Evolutionary conservation across 75 land plant species (phyloP).

Genomic region (Azolla pinnata): DNA sequence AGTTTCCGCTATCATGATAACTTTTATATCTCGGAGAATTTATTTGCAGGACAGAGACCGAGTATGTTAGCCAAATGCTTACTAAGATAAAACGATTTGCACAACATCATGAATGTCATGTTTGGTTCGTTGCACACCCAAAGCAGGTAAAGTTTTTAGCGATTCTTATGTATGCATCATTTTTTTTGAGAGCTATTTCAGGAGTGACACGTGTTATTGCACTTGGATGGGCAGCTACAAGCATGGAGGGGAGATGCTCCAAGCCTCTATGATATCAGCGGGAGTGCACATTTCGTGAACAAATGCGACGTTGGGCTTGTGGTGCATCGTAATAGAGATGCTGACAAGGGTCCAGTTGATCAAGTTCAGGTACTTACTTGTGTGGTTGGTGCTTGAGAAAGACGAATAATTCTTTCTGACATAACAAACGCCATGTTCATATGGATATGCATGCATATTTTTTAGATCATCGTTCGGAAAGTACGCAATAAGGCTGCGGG

Average conservation of each 20-base stretch:
- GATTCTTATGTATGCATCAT: neutral
- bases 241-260: constrained; percentile 79
- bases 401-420: neutral
- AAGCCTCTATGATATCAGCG: constrained; percentile 88
- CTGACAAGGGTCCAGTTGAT: constrained; percentile 52
- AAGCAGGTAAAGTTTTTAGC: constrained; percentile 47
- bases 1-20: neutral
- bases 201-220: neutral
- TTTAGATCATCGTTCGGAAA: constrained; percentile 73
- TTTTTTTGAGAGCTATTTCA: too few relatives aligned
- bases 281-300: constrained; percentile 98
- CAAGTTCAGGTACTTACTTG: constrained; percentile 50
- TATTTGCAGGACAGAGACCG: constrained; percentile 91
- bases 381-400: neutral
- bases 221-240: constrained; percentile 39
- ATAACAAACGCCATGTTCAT: neutral
- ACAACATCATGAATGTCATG: constrained; percentile 91
- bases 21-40: too few relatives aligned
- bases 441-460: neutral
- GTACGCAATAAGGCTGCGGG: constrained; percentile 93
- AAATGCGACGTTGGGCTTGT: constrained; percentile 99
- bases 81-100: constrained; percentile 90
- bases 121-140: constrained; percentile 99
- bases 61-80: constrained; percentile 93
- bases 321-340: constrained; percentile 86